phyloP scores from a whole-genome alignment of 2,329 filamentous ascomycete species.

The Phoma sp. region DNA sequence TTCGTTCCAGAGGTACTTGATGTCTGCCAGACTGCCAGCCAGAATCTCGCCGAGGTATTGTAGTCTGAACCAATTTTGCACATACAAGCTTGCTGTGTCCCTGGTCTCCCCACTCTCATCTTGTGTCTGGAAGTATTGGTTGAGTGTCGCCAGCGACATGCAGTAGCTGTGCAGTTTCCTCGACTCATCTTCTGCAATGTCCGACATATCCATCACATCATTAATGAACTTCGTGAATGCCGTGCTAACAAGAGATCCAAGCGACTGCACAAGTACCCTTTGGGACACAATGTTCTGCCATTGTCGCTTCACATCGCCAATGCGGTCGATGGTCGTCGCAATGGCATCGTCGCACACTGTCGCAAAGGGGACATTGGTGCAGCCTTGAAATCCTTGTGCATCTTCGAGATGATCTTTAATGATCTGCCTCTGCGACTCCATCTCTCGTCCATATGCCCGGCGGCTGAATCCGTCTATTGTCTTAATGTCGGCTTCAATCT shows the following conservation, averaged over 20 bases:
- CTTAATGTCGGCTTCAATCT: slow-evolving; percentile 62
- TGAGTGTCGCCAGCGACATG: slow-evolving; percentile 62
- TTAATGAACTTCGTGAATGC: slow-evolving; percentile 66
- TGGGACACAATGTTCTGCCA: slow-evolving; percentile 67
- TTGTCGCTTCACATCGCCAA: slow-evolving; percentile 63
- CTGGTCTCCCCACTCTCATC: slow-evolving; percentile 50
- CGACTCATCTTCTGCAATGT: slow-evolving; percentile 70
- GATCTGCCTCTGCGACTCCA: slow-evolving; percentile 70
- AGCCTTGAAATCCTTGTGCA: slow-evolving; percentile 67
- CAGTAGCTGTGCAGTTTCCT: slow-evolving; percentile 65
- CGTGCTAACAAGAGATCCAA: slow-evolving; percentile 65
- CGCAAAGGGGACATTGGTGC: slow-evolving; percentile 66
- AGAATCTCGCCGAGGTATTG: slow-evolving; percentile 70
- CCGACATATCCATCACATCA: slow-evolving; percentile 68
- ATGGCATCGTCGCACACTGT: slow-evolving; percentile 68
- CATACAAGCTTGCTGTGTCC: slow-evolving; percentile 68
- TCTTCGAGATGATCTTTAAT: slow-evolving; percentile 68
- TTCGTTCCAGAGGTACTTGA: slow-evolving; percentile 70
- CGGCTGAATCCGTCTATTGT: slow-evolving; percentile 67
- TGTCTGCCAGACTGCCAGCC: slow-evolving; percentile 69
- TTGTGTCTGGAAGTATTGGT: slow-evolving; percentile 63
- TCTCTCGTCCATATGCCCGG: slow-evolving; percentile 67
- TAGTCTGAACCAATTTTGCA: slow-evolving; percentile 70
- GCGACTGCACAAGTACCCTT: slow-evolving; percentile 67
- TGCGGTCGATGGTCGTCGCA: slow-evolving; percentile 63